phyloP scores from a whole-genome alignment of 345 rosid genomes.

The Bruguiera parviflora region DNA sequence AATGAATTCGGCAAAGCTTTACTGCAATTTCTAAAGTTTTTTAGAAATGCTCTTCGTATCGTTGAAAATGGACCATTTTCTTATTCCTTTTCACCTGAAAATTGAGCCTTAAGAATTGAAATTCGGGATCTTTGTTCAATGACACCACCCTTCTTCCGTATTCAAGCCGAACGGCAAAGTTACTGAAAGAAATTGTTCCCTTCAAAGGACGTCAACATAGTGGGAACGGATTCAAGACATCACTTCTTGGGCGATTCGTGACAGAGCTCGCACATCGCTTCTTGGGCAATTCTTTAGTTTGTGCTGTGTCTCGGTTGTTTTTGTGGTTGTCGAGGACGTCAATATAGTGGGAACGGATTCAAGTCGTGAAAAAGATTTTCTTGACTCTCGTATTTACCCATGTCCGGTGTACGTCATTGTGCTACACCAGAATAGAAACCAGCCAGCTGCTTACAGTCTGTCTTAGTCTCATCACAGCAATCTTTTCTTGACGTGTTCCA shows the following conservation, averaged over 20 bases:
- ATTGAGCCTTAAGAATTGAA: too few relatives aligned
- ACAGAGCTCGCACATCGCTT: not conserved
- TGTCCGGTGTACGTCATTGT: not conserved
- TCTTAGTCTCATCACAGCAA: not conserved
- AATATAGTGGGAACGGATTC: not conserved
- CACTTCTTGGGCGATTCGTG: not conserved
- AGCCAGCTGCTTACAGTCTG: not conserved
- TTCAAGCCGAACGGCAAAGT: not conserved
- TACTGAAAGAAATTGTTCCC: not conserved
- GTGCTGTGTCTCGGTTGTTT: not conserved
- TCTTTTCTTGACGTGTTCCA: not conserved
- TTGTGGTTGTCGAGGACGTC: not conserved
- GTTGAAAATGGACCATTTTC: too few relatives aligned
- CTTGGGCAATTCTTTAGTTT: not conserved
- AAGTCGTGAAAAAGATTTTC: constrained; percentile 6
- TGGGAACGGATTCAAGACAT: too few relatives aligned
- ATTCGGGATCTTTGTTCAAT: too few relatives aligned
- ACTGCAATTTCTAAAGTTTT: not conserved
- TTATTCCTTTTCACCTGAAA: too few relatives aligned
- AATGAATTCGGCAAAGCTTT: not conserved
- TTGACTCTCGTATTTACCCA: not conserved
- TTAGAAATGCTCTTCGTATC: too few relatives aligned
- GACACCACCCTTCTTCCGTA: too few relatives aligned
- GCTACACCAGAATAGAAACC: not conserved
- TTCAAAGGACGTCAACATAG: not conserved